phyloP scores from a whole-genome alignment of 768 basidiomycete genomes.

The Cystobasidium ongulense region DNA sequence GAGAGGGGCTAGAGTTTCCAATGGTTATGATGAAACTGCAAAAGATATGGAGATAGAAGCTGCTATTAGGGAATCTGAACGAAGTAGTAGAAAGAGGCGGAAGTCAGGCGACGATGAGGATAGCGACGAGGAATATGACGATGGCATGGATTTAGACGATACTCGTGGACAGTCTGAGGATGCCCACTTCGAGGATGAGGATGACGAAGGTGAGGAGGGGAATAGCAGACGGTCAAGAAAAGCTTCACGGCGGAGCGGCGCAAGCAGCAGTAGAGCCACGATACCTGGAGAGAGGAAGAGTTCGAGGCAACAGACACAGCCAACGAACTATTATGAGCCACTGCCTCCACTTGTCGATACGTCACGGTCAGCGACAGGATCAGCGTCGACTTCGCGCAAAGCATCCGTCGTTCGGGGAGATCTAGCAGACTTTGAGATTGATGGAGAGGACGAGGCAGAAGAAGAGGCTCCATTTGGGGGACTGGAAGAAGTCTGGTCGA shows the following conservation, averaged over 20 bases:
- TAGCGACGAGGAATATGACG: conserved; percentile 8
- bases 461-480: conserved; percentile 13
- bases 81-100: not conserved
- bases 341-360: not conserved
- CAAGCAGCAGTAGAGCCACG: not conserved
- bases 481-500: conserved; percentile 26
- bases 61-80: conserved; percentile 16
- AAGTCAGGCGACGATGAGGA: not conserved
- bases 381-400: not conserved
- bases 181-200: not conserved
- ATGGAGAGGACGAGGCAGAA: not conserved
- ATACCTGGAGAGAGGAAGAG: conserved; percentile 10
- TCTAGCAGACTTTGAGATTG: not conserved
- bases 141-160: conserved; percentile 3
- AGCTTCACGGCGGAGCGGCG: not conserved
- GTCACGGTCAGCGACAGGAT: not conserved
- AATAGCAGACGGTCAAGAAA: not conserved
- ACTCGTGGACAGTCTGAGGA: not conserved
- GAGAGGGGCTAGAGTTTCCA: conserved; percentile 1
- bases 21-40: conserved; percentile 18
- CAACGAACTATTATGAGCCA: not conserved
- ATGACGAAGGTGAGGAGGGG: conserved; percentile 3
- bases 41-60: conserved; percentile 2
- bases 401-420: not conserved
- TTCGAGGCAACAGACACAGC: not conserved